Evolutionary conservation across 805 yeast genomes (phyloP), one percentile per base, ranked within the genome.

Genomic region (Wickerhamomyces bovis): DNA sequence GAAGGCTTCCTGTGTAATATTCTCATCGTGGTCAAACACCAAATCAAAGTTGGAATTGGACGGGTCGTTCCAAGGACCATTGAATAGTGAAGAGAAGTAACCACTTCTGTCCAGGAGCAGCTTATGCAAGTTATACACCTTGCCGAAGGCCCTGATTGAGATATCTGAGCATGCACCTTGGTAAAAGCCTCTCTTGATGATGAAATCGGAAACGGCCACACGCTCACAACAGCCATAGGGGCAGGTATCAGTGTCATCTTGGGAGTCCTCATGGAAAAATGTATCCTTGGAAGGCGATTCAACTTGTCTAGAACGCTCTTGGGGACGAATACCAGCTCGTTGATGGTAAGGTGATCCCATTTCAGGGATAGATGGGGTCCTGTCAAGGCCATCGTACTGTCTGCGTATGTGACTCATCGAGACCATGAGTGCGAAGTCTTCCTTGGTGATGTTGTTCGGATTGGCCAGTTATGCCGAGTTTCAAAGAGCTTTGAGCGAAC

Each of bases 111-210:
- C 68, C 38, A 78, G 59, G 11, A 78, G 61, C 39, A 78, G 49
- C 49, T 66, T 63, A 51, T 78, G 83, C 2, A 78, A 57, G n/a
- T 55, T 56, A 54, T 76, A 78, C 15, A 60, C 61, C 21, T 63
- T 60, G 3, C 67, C 72, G 54, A 78, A 78, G 2, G 80, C 81
- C 47, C 49, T 56, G 10, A 78, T 59, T 0, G 73, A 65, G 31
- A 77, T 73, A 57, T 77, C 81, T 1, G 75, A 70, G 47, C 75
- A 74, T 2, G 65, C 67, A 0, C 80, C 80, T 36, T 70, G 68
- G 7, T 70, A 45, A 50, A 70, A 68, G 1, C 77, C 79, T 35
- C 66, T 57, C 42, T 61, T 60, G 47, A 64, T 60, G 28, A 73
- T 58, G 48, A 67, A 69, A 19, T 62, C 67, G 4, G 57, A 44